Conservation (phyloP, 2,329 filamentous ascomycete genomes). For the Cercospora berteroae region DNA sequence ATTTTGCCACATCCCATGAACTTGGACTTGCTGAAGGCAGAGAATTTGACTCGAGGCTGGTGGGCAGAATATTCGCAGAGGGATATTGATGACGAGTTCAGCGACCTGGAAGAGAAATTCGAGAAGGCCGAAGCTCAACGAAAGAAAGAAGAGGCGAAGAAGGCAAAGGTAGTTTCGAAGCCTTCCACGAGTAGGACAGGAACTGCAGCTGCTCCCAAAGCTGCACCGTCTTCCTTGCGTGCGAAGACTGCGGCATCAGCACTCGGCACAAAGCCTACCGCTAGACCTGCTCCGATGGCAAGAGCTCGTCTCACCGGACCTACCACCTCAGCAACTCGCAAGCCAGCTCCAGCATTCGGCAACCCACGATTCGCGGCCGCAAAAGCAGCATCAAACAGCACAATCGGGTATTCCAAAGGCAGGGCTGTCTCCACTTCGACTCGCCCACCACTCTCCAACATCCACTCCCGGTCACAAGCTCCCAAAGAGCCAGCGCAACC, state of each 20-base stretch:
- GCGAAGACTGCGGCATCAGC: constrained; percentile 52
- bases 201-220: constrained; percentile 7
- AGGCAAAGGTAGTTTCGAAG: constrained; percentile 15
- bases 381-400: constrained; percentile 70
- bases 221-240: constrained; percentile 52
- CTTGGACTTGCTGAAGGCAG: constrained; percentile 47
- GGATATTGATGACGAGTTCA: constrained; percentile 61
- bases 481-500: constrained; percentile 9
- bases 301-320: constrained; percentile 43
- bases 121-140: constrained; percentile 26
- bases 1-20: constrained; percentile 30
- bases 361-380: constrained; percentile 59
- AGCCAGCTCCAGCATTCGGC: constrained; percentile 23
- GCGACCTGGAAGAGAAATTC: constrained; percentile 62
- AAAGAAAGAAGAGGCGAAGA: constrained; percentile 29
- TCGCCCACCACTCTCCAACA: constrained; percentile 28
- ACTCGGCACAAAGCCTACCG: constrained; percentile 36
- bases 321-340: constrained; percentile 19
- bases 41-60: constrained; percentile 54
- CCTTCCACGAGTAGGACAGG: constrained; percentile 15
- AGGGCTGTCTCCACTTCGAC: constrained; percentile 52
- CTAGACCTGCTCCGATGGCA: constrained; percentile 36
- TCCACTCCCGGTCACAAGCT: constrained; percentile 19
- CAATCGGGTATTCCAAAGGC: constrained; percentile 81
- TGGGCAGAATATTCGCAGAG: constrained; percentile 58